Evolutionary conservation across 208 protist species (phyloP), one percentile per base, ranked within the genome.

Genomic region (Herpetomonas samuelpessoai): DNA sequence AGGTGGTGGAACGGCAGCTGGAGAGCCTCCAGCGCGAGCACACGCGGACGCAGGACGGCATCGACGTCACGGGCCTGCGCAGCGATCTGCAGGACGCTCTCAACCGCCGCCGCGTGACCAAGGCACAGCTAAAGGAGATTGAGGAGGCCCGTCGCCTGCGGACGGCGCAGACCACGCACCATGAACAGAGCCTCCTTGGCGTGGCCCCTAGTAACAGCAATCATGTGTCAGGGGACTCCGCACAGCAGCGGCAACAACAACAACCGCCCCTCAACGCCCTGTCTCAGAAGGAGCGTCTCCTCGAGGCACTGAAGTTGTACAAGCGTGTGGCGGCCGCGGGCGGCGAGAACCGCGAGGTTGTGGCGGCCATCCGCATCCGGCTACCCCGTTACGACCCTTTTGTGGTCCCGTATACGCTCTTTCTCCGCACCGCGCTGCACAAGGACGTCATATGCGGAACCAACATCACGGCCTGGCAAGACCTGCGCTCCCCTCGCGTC

Each of bases 361-460:
- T 83, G 47, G 70, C 75, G 19, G 80, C 85, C 12, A 58, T 95
- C 39, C 82, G 83, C 7, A 22, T 95, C 2, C 76, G 55, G 12
- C 76, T 95, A 10, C 88, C 88, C 6, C 51, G 51, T 16, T 57
- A 81, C 28, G 54, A 30, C 2, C 39, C 70, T 24, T 95, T 95
- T 57, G 50, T 71, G 0, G 73, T 76, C 22, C 85, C 88, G 1
- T 78, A 91, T 56, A 76, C 83, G 30, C 10, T 91, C 19, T 81
- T 86, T 25, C 71, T 95, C 10, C 85, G 83, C 57, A 83, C 81
- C 0, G 78, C 77, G 22, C 70, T 95, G 44, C 83, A 92, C 74
- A 95, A 95, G 62, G 83, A 91, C 47, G 71, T 90, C 0, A 52
- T 95, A n/a, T 95, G 88, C 56, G 88, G 88, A 14, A 80, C 79